A percentile compares a stretch with the other conserved stretches of the same genome.
Evolutionary conservation across 139 green algal genomes (phyloP).

Genomic region (Chlorella vulgaris): DNA sequence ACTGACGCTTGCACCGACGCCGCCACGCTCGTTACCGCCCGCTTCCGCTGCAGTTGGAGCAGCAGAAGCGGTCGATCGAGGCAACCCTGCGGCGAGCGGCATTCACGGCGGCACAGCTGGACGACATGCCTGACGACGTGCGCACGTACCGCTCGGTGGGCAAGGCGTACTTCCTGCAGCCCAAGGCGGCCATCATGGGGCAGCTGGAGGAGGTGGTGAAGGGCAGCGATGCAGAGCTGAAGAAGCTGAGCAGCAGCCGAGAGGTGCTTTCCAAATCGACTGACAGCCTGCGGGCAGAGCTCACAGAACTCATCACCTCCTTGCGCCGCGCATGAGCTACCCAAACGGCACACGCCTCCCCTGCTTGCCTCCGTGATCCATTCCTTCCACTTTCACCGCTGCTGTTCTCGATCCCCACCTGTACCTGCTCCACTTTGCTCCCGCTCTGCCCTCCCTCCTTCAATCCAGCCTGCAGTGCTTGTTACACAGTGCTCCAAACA

Average conservation of each 20-base stretch:
- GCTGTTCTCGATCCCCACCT: neutral
- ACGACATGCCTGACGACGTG: conserved; percentile 30
- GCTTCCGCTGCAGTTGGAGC: conserved; percentile 38
- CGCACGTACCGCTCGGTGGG: conserved; percentile 36
- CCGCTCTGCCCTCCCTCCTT: too few species aligned
- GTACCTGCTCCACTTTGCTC: too few species aligned
- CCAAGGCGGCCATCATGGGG: conserved; percentile 35
- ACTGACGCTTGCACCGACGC: too few species aligned
- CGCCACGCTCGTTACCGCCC: neutral
- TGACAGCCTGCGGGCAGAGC: conserved; percentile 25
- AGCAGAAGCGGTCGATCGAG: conserved; percentile 22
- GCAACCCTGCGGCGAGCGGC: conserved; percentile 40
- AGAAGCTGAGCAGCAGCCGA: neutral
- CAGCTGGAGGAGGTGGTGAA: conserved; percentile 36
- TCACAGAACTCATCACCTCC: conserved; percentile 32
- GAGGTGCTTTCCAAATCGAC: conserved; percentile 22
- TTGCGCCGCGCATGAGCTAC: conserved; percentile 9
- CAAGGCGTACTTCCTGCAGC: conserved; percentile 51
- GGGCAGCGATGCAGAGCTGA: conserved; percentile 33
- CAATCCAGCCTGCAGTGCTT: neutral
- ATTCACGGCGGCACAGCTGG: conserved; percentile 48
- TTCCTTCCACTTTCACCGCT: neutral
- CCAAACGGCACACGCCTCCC: neutral
- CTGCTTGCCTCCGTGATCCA: neutral
- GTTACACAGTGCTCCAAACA: neutral